Evolutionary conservation across 2,329 filamentous ascomycete genomes (phyloP).

Genomic region (Truncatella angustata): DNA sequence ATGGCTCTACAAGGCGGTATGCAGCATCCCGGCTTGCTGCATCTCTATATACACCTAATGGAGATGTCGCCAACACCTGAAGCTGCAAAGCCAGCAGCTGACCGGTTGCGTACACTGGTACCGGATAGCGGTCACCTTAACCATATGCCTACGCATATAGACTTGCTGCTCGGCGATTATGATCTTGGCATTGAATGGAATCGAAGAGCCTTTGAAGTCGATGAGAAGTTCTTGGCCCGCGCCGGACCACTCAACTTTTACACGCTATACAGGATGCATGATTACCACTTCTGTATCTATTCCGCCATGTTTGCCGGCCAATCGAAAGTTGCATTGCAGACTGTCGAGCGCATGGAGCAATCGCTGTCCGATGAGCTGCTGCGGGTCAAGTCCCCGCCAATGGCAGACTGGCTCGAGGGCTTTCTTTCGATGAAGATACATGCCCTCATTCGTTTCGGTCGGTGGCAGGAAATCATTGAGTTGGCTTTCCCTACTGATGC

Average conservation of each 20-base stretch:
- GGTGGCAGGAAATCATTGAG: slow-evolving; percentile 64
- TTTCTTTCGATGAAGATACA: slow-evolving; percentile 69
- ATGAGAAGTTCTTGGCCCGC: slow-evolving; percentile 62
- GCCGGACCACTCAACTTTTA: slow-evolving; percentile 70
- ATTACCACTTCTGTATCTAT: slow-evolving; percentile 75
- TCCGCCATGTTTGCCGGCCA: slow-evolving; percentile 76
- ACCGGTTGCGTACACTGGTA: slow-evolving; percentile 61
- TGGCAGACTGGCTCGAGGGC: slow-evolving; percentile 77
- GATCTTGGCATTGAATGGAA: slow-evolving; percentile 65
- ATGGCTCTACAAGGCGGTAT: slow-evolving; percentile 47
- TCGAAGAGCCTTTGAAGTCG: slow-evolving; percentile 62
- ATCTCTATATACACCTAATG: slow-evolving; percentile 76
- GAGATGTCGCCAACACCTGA: slow-evolving; percentile 73
- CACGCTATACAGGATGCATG: slow-evolving; percentile 71
- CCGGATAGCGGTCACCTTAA: slow-evolving; percentile 69
- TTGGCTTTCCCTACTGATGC: slow-evolving; percentile 56
- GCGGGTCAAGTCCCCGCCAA: slow-evolving; percentile 63
- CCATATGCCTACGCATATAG: slow-evolving; percentile 78
- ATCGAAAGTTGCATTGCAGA: slow-evolving; percentile 59
- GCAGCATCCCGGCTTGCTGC: slow-evolving; percentile 67
- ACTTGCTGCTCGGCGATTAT: slow-evolving; percentile 73
- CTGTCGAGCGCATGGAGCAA: slow-evolving; percentile 56
- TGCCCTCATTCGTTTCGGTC: slow-evolving; percentile 70
- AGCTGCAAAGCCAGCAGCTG: slow-evolving; percentile 56
- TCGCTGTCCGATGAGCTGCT: slow-evolving; percentile 64